Percentiles rank a stretch among this genome's conserved stretches.
Conservation (phyloP, 768 basidiomycete genomes). For the Mrakia blollopis region DNA sequence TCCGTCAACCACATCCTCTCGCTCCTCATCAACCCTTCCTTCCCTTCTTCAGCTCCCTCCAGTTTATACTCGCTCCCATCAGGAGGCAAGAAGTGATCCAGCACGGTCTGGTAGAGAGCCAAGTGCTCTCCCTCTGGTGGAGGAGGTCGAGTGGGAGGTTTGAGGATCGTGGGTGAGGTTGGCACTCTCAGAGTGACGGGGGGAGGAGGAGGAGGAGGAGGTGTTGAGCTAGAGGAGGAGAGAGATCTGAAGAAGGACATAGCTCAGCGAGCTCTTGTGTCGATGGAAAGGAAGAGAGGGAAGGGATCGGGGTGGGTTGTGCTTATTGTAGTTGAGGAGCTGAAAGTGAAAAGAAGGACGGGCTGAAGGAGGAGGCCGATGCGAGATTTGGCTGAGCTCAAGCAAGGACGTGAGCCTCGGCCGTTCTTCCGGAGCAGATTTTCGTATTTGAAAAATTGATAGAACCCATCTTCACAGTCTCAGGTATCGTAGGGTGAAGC, state of each 20-base stretch:
- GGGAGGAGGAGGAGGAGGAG: background rate
- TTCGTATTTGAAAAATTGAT: too few relatives aligned
- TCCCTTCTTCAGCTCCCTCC: background rate
- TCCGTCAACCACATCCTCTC: conserved; percentile 31
- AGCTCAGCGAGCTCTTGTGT: background rate
- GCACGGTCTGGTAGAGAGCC: background rate
- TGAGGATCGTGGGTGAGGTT: conserved; percentile 16
- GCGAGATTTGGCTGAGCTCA: background rate
- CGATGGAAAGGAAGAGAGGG: background rate
- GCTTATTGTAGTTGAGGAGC: background rate
- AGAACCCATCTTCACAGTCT: too few relatives aligned
- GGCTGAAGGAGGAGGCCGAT: background rate
- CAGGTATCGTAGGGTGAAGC: too few relatives aligned
- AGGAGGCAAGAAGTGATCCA: background rate
- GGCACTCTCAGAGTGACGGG: conserved; percentile 12
- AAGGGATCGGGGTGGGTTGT: background rate
- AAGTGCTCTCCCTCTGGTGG: conserved; percentile 22
- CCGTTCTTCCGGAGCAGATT: too few relatives aligned
- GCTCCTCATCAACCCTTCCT: background rate
- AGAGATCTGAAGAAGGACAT: conserved; percentile 23
- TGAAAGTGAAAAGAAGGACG: background rate
- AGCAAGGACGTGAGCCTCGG: background rate
- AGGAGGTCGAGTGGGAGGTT: conserved; percentile 21
- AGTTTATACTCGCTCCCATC: background rate
- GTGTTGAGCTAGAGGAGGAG: background rate